Evolutionary conservation across 306 rosid genomes (phyloP).

Genomic region (Cucurbita ficifolia): DNA sequence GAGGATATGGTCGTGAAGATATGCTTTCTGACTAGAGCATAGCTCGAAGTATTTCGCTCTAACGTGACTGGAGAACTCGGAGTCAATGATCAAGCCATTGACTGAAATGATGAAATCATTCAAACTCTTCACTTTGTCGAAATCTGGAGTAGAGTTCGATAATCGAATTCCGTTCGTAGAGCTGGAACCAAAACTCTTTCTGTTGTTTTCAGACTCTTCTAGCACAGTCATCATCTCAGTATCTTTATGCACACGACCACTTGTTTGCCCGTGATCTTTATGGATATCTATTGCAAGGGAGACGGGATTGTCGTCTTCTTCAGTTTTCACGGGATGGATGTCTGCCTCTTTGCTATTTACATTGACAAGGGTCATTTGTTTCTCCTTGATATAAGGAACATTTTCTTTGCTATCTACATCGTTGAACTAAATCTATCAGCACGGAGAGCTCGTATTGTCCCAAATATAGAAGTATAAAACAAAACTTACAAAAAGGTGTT

Average conservation of each 20-base stretch:
- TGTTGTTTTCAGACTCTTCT: conserved; percentile 16
- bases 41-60: conserved; percentile 35
- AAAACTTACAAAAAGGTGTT: conserved; percentile 10
- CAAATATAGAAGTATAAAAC: not conserved
- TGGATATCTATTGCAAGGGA: conserved; percentile 5
- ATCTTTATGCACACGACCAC: not conserved
- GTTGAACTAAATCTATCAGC: not conserved
- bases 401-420: conserved; percentile 4
- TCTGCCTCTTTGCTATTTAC: not conserved
- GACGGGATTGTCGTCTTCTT: conserved; percentile 1
- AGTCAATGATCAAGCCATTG: conserved; percentile 30
- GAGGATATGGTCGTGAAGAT: conserved; percentile 41
- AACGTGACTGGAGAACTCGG: conserved; percentile 20
- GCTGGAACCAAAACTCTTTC: conserved; percentile 12
- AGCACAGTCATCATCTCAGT: not conserved
- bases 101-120: conserved; percentile 25
- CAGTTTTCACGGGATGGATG: not conserved
- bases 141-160: conserved; percentile 16
- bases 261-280: conserved; percentile 5
- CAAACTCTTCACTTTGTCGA: conserved; percentile 26
- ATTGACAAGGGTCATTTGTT: not conserved
- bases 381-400: conserved; percentile 1
- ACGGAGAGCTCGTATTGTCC: not conserved
- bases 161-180: conserved; percentile 15
- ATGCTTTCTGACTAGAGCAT: conserved; percentile 35